Conservation (phyloP, 345 rosid genomes). For the Durio zibethinus region DNA sequence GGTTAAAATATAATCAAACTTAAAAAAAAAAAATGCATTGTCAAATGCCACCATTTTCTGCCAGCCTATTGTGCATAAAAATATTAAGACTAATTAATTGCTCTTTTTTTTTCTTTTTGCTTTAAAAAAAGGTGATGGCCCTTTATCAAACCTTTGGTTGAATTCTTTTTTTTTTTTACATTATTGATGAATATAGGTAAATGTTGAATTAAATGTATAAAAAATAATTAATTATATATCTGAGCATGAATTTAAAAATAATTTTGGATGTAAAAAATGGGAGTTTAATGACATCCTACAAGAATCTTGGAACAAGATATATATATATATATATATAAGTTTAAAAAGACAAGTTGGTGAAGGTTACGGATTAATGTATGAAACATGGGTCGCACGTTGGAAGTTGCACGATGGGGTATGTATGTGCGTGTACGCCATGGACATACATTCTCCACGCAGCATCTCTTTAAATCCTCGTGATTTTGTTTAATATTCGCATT, state of each 20-base stretch:
- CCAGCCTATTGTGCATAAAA: no score
- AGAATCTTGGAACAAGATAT: not conserved
- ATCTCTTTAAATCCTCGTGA: not conserved
- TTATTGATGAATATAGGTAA: not conserved
- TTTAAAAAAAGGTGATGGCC: not conserved
- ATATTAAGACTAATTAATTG: no score
- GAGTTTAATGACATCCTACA: not conserved
- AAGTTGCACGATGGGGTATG: not conserved
- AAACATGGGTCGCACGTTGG: not conserved
- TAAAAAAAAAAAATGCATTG: not conserved
- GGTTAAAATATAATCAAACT: not conserved
- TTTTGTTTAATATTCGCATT: not conserved
- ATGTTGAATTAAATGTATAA: no score
- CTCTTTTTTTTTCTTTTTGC: not conserved
- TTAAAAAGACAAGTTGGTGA: not conserved
- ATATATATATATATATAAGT: not conserved
- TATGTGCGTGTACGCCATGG: not conserved
- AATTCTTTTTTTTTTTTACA: not conserved
- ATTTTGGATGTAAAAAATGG: not conserved
- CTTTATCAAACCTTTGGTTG: not conserved
- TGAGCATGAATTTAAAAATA: no score
- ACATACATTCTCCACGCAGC: slow-evolving; percentile 9
- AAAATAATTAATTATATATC: no score
- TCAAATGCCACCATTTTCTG: no score
- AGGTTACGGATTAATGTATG: not conserved